phyloP scores from a whole-genome alignment of 2,329 filamentous ascomycete genomes.

The Cytospora schulzeri region DNA sequence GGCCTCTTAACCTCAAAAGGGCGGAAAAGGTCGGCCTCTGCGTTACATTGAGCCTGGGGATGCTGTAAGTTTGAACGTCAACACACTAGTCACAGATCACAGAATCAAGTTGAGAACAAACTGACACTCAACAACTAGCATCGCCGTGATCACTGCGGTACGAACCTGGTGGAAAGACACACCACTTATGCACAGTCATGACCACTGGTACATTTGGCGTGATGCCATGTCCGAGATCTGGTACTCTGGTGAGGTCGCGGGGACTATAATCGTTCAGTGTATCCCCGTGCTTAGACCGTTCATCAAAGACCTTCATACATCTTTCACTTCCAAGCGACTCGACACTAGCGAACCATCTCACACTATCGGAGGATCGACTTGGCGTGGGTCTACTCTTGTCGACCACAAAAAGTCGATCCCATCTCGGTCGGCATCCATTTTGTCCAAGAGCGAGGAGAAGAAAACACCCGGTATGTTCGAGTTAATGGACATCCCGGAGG shows the following conservation, averaged over 20 bases:
- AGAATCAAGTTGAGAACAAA: too few relatives aligned
- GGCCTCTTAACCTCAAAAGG: conserved; percentile 49
- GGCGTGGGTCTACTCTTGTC: conserved; percentile 24
- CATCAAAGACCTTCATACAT: conserved; percentile 44
- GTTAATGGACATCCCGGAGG: conserved; percentile 22
- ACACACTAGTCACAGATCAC: too few relatives aligned
- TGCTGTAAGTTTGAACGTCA: conserved; percentile 40
- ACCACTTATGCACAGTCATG: conserved; percentile 43
- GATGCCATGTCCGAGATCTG: conserved; percentile 49
- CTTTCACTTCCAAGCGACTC: conserved; percentile 38
- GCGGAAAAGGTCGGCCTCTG: conserved; percentile 54
- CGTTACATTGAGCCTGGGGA: conserved; percentile 52
- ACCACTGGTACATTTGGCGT: conserved; percentile 44
- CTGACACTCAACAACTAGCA: conserved; percentile 30
- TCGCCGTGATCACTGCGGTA: conserved; percentile 51
- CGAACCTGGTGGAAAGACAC: conserved; percentile 52
- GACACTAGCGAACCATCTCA: conserved; percentile 19
- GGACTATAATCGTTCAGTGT: conserved; percentile 58
- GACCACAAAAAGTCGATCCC: conserved; percentile 11
- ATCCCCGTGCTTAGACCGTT: conserved; percentile 54
- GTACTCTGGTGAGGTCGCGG: conserved; percentile 54
- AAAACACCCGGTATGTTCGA: conserved; percentile 18
- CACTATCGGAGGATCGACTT: conserved; percentile 10
- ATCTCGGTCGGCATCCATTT: conserved; percentile 10
- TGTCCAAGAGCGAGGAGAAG: conserved; percentile 25